These are phyloP conservation scores for Aspergillus hiratsukae DNA, from an alignment of 2,329 filamentous ascomycete species.

Conservation along the genomic window DNA sequence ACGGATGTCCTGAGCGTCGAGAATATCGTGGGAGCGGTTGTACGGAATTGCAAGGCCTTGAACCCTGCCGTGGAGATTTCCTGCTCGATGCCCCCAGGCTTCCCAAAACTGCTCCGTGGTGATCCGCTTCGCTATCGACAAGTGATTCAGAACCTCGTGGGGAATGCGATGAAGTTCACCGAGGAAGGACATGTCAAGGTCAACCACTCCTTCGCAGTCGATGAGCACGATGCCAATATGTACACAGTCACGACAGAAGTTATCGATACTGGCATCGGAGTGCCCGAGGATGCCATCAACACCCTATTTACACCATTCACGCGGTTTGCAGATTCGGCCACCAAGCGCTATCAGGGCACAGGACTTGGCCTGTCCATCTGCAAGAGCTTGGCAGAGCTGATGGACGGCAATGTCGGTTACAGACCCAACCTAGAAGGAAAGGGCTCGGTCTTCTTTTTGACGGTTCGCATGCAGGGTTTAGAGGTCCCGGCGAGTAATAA, in stretches of 20 bases:
- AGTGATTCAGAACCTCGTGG: conserved; percentile 58
- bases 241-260: conserved; percentile 51
- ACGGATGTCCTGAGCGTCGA: conserved; percentile 49
- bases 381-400: conserved; percentile 53
- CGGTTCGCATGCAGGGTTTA: conserved; percentile 39
- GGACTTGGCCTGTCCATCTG: conserved; percentile 56
- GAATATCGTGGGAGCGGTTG: conserved; percentile 44
- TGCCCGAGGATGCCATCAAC: conserved; percentile 42
- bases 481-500: conserved; percentile 26
- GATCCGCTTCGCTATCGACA: conserved; percentile 59
- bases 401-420: conserved; percentile 52
- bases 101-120: conserved; percentile 50
- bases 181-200: conserved; percentile 51
- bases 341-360: conserved; percentile 52
- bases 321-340: conserved; percentile 52
- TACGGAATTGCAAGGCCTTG: conserved; percentile 48
- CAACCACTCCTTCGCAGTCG: conserved; percentile 34
- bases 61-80: conserved; percentile 47
- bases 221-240: conserved; percentile 36
- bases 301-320: conserved; percentile 55
- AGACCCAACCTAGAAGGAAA: conserved; percentile 40
- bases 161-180: conserved; percentile 61
- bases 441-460: conserved; percentile 53
- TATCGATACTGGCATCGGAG: conserved; percentile 52
- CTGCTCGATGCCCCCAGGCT: conserved; percentile 40